Percentiles rank a stretch among this genome's conserved stretches.
Evolutionary conservation across 2,329 filamentous ascomycete species (phyloP).

Genomic region (Dendryphion nanum): DNA sequence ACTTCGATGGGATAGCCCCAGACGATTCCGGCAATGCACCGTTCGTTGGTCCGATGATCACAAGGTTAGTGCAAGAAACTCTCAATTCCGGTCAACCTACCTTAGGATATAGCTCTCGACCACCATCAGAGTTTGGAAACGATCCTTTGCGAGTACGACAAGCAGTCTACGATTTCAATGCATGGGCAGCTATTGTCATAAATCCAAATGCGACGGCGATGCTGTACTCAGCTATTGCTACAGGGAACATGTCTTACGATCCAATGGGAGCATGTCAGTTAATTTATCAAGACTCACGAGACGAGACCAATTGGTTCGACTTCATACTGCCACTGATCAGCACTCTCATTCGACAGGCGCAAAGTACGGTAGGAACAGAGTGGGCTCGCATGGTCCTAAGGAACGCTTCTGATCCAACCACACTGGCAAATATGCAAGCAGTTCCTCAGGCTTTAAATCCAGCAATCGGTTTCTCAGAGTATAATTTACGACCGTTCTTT

Average conservation of each 20-base stretch:
- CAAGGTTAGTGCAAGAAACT: slow-evolving; percentile 46
- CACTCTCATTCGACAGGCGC: slow-evolving; percentile 48
- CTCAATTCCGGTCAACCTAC: slow-evolving; percentile 37
- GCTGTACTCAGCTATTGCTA: slow-evolving; percentile 54
- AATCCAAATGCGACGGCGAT: slow-evolving; percentile 62
- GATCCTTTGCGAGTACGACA: slow-evolving; percentile 58
- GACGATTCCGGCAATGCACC: slow-evolving; percentile 49
- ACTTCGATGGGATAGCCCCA: slow-evolving; percentile 60
- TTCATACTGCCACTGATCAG: slow-evolving; percentile 56
- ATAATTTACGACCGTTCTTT: slow-evolving; percentile 60
- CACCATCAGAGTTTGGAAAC: slow-evolving; percentile 53
- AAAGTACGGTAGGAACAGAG: slow-evolving; percentile 48
- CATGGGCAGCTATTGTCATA: slow-evolving; percentile 62
- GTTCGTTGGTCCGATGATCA: slow-evolving; percentile 57
- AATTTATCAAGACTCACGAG: slow-evolving; percentile 55
- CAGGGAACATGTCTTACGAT: slow-evolving; percentile 59
- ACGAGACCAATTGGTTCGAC: slow-evolving; percentile 54
- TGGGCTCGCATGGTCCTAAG: slow-evolving; percentile 45
- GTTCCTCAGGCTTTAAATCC: slow-evolving; percentile 56
- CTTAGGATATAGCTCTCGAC: slow-evolving; percentile 52
- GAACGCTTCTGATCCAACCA: slow-evolving; percentile 41
- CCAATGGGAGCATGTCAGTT: slow-evolving; percentile 60
- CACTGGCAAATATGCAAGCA: slow-evolving; percentile 44
- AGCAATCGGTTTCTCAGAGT: slow-evolving; percentile 54
- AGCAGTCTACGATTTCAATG: slow-evolving; percentile 58